Conservation (phyloP, 2,329 filamentous ascomycete genomes). For the Teratosphaeria epicoccoides region DNA sequence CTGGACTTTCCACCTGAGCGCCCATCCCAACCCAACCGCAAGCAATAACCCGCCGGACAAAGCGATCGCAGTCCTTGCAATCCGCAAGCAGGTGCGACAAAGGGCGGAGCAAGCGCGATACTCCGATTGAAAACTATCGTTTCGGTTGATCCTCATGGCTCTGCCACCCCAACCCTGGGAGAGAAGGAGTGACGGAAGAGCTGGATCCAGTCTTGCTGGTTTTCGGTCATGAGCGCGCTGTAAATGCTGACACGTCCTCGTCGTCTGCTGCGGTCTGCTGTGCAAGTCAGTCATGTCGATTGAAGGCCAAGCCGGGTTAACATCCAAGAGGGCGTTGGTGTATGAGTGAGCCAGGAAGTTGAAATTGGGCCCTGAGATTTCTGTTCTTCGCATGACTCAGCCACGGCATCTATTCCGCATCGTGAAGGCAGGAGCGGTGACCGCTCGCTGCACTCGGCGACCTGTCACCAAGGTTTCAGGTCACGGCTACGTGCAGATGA, state of each 20-base stretch:
- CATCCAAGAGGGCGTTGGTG: slow-evolving; percentile 5
- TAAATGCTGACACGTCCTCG: slow-evolving; percentile 14
- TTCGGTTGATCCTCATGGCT: slow-evolving; percentile 19
- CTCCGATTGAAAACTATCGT: slow-evolving; percentile 31
- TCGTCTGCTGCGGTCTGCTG: not conserved
- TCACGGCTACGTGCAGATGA: slow-evolving; percentile 1
- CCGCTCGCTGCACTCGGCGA: not conserved
- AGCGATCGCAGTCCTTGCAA: slow-evolving; percentile 11
- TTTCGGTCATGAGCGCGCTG: slow-evolving; percentile 19
- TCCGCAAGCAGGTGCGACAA: slow-evolving; percentile 1
- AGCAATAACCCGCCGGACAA: not conserved
- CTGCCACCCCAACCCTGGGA: slow-evolving; percentile 2
- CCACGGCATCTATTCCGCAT: slow-evolving; percentile 11
- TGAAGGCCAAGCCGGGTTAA: not conserved
- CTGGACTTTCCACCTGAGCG: slow-evolving; percentile 11
- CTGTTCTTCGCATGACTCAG: slow-evolving; percentile 21
- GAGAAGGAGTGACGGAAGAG: slow-evolving; percentile 3
- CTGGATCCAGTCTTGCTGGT: slow-evolving; percentile 9
- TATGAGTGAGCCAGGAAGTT: slow-evolving; percentile 4
- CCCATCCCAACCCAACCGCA: slow-evolving; percentile 4
- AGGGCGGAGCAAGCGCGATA: slow-evolving; percentile 24
- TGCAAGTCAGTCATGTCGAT: not conserved
- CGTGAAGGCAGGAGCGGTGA: not conserved
- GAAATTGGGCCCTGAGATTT: slow-evolving; percentile 16
- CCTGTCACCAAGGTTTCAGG: not conserved